Base-by-base conservation (phyloP, 164 flowering plant species). In the Nymphaea colorata region DNA sequence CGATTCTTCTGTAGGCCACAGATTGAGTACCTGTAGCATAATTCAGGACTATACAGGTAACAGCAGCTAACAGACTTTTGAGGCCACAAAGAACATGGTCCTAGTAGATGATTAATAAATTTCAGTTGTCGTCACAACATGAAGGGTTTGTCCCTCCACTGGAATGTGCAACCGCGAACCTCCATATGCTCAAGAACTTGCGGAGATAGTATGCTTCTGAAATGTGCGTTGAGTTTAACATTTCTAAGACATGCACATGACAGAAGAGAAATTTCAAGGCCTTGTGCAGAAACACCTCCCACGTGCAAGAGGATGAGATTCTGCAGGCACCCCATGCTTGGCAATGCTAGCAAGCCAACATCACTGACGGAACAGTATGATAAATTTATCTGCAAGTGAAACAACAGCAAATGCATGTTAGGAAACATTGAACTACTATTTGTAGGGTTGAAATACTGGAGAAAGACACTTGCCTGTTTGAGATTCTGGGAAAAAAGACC, bases 291-390 rank as follows among this genome's bases (percentile, higher is more conserved):
- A 74, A 90, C 81, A 42, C 88, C 87, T 64, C 81, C 72, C 67
- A 83, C 16, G 68, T 93, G 91, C 81, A 93, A 75, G 18, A 93
- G 71, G 3, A 87, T 87, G 73, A 93, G 68, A 79, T 76, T 84
- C 70, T 90, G 93, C 47, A 93, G 75, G 73, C 92, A 84, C 71
- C 92, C 79, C 66, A 93, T 79, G 79, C 87, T 86, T 66, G 90
- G 90, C n/a, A 93, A 83, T 60, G 93, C 81, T 75, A 90, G 71
- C 6, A 93, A 78, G 41, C 98, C 96, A 57, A 86, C 80, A 68
- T 93, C 93, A 2, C 93, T 84, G 7, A 93, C 84, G 5, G 90
- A 84, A 69, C 82, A 86, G 64, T 85, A 85, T 5, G 98, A 93
- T 76, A 93, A 69, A 69, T 86, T 93, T 69, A 93, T 86, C 98